Evolutionary conservation across 352 stramenopile species (phyloP).

Genomic region (Peronospora belbahrii): DNA sequence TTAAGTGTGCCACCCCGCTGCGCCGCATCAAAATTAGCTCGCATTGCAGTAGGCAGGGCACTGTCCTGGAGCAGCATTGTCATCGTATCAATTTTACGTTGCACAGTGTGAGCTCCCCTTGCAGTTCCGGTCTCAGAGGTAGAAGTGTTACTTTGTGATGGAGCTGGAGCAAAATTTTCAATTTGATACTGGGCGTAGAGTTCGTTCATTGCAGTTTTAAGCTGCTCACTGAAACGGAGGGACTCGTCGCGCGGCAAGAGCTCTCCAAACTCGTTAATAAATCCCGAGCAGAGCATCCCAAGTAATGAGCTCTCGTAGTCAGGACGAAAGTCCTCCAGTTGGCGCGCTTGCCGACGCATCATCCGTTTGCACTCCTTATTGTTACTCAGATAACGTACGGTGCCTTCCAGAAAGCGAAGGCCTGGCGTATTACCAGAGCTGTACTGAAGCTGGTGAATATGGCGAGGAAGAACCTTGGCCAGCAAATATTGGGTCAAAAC

Average conservation of each 20-base stretch:
- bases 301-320: too few species aligned
- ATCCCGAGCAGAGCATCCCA: conserved; percentile 45
- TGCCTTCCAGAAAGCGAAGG: too few species aligned
- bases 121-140: too few species aligned
- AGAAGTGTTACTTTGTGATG: too few species aligned
- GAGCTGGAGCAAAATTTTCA: too few species aligned
- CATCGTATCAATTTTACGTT: conserved; percentile 78
- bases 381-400: conserved; percentile 65
- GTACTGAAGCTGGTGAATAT: conserved; percentile 32
- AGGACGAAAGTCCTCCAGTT: conserved; percentile 49
- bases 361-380: conserved; percentile 84
- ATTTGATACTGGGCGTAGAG: conserved; percentile 71
- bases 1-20: conserved; percentile 27
- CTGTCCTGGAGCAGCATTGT: conserved; percentile 52
- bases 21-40: conserved; percentile 20
- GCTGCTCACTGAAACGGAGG: conserved; percentile 43
- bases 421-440: conserved; percentile 7
- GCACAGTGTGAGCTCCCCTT: conserved; percentile 65
- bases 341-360: conserved; percentile 58
- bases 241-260: conserved; percentile 53
- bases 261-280: conserved; percentile 67
- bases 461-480: conserved; percentile 49
- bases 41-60: conserved; percentile 44
- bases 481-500: conserved; percentile 72
- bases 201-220: conserved; percentile 59